phyloP scores from a whole-genome alignment of 225 moss, liverwort and hornwort species.

The Asterella californica region DNA sequence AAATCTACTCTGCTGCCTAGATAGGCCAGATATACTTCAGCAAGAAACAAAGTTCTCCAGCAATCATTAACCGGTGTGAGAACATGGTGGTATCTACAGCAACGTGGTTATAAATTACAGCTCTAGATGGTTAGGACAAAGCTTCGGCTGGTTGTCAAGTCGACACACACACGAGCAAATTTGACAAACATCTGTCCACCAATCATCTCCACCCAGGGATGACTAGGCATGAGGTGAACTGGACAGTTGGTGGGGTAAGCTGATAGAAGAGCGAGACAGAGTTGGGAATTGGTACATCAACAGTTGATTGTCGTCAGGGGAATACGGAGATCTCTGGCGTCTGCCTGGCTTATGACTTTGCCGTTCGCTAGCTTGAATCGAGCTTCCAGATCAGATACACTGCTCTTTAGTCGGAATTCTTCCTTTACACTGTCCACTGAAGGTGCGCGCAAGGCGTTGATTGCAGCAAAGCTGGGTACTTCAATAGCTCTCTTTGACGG shows the following conservation, averaged over 20 bases:
- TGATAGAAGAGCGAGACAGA: constrained; percentile 1
- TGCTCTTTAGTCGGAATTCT: constrained; percentile 64
- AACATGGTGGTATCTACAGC: constrained; percentile 25
- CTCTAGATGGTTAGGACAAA: constrained; percentile 24
- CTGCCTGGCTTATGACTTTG: constrained; percentile 58
- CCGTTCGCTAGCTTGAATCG: constrained; percentile 35
- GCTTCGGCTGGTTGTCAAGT: constrained; percentile 27
- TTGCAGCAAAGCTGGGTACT: constrained; percentile 62
- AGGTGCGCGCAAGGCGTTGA: constrained; percentile 69
- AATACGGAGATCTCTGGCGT: constrained; percentile 67
- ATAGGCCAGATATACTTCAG: constrained; percentile 24
- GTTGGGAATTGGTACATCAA: constrained; percentile 17
- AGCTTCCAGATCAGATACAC: constrained; percentile 54
- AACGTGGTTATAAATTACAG: constrained; percentile 19
- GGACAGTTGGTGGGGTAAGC: constrained; percentile 14
- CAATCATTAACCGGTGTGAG: constrained; percentile 17
- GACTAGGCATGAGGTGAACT: not conserved
- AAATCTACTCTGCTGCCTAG: constrained; percentile 25
- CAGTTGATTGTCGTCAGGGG: constrained; percentile 76
- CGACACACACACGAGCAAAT: constrained; percentile 28
- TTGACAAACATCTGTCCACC: constrained; percentile 18
- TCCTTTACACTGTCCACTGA: constrained; percentile 60
- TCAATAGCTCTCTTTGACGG: constrained; percentile 66
- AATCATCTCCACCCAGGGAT: constrained; percentile 14
- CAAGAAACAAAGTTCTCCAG: constrained; percentile 23